Evolutionary conservation across 2,329 filamentous ascomycete genomes (phyloP).

Genomic region (Pestalotiopsis sp.): DNA sequence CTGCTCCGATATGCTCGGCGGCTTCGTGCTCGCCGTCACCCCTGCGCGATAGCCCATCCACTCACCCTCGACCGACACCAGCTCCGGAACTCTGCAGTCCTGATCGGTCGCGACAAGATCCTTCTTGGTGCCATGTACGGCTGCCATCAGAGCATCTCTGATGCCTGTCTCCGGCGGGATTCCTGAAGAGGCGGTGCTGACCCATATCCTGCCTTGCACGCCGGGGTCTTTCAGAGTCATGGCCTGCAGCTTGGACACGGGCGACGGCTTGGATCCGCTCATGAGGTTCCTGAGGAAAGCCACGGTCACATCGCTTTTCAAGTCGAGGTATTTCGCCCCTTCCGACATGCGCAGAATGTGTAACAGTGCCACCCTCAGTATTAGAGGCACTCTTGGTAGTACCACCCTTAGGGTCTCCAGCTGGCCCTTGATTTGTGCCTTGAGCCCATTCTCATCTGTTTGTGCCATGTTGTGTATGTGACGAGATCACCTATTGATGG

Average conservation of each 20-base stretch:
- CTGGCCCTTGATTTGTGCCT: constrained; percentile 5
- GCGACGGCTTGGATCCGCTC: constrained; percentile 42
- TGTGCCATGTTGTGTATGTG: background rate
- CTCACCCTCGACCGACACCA: constrained; percentile 67
- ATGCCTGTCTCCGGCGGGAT: constrained; percentile 59
- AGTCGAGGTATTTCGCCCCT: constrained; percentile 75
- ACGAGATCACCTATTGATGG: background rate
- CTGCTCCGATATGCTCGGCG: constrained; percentile 61
- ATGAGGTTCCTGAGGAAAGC: constrained; percentile 72
- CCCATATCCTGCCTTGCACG: constrained; percentile 82
- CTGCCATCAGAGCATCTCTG: constrained; percentile 58
- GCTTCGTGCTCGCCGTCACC: constrained; percentile 50
- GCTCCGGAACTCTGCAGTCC: constrained; percentile 47
- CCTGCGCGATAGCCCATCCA: constrained; percentile 72
- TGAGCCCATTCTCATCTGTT: background rate
- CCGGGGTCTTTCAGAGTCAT: constrained; percentile 32
- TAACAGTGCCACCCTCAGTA: constrained; percentile 62
- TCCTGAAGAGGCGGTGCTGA: constrained; percentile 70
- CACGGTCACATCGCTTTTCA: constrained; percentile 74
- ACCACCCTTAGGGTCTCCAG: background rate
- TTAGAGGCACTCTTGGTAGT: constrained; percentile 58
- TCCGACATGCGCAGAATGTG: constrained; percentile 71
- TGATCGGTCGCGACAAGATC: constrained; percentile 32
- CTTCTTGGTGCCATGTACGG: constrained; percentile 57
- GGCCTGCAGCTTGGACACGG: constrained; percentile 65